A percentile compares a stretch with the other conserved stretches of the same genome.
phyloP scores from a whole-genome alignment of 108 stramenopile genomes.

The Aurantiochytrium sp. region DNA sequence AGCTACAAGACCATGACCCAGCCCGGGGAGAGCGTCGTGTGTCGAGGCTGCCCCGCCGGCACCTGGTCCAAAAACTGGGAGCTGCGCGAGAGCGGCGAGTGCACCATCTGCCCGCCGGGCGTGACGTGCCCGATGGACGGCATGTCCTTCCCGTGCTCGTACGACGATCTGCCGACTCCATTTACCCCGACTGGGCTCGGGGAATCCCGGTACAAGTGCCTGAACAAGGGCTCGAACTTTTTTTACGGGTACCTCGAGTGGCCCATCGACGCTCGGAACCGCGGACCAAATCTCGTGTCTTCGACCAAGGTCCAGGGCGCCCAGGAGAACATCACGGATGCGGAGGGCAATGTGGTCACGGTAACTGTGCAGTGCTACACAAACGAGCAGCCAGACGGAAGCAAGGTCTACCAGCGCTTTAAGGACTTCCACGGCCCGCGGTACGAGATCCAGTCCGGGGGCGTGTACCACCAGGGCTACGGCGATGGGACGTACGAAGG shows the following conservation, averaged over 20 bases:
- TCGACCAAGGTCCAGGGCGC: not conserved
- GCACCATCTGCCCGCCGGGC: slow-evolving; percentile 69
- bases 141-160: slow-evolving; percentile 66
- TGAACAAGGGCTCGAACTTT: slow-evolving; percentile 53
- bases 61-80: slow-evolving; percentile 84
- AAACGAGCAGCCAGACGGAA: slow-evolving; percentile 65
- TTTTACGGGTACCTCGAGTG: not conserved
- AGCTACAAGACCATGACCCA: slow-evolving; percentile 47
- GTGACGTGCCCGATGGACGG: slow-evolving; percentile 70
- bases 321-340: not conserved
- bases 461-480: slow-evolving; percentile 66
- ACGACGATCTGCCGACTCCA: slow-evolving; percentile 67
- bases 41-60: slow-evolving; percentile 58
- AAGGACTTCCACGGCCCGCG: slow-evolving; percentile 73
- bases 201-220: slow-evolving; percentile 67
- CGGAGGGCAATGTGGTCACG: not conserved
- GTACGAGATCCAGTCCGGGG: slow-evolving; percentile 69
- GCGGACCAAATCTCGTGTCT: not conserved
- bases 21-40: slow-evolving; percentile 36
- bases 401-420: slow-evolving; percentile 67
- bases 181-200: slow-evolving; percentile 52
- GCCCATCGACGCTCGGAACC: not conserved
- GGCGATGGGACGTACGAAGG: slow-evolving; percentile 52
- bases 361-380: slow-evolving; percentile 60
- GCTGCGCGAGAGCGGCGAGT: slow-evolving; percentile 70